Evolutionary conservation across 2,329 filamentous ascomycete genomes (phyloP).

Genomic region (Colletotrichum sansevieriae): DNA sequence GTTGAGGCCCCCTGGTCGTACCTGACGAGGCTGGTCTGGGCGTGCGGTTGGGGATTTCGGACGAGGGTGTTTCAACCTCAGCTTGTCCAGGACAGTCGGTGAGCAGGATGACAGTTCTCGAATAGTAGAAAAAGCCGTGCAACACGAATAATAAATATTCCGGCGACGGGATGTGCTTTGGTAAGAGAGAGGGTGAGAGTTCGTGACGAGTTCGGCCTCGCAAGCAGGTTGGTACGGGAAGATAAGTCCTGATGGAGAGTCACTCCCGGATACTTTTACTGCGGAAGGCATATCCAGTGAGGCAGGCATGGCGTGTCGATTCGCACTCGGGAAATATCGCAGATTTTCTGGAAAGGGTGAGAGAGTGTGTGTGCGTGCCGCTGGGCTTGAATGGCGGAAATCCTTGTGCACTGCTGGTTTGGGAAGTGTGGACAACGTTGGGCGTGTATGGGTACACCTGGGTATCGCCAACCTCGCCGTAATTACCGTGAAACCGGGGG

Average conservation of each 20-base stretch:
- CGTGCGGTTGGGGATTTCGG: conserved; percentile 24
- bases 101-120: background rate
- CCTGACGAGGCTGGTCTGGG: conserved; percentile 20
- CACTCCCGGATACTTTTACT: conserved; percentile 2
- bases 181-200: background rate
- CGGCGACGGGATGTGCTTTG: background rate
- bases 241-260: background rate
- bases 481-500: conserved; percentile 26
- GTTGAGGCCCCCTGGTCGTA: conserved; percentile 1
- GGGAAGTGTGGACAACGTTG: background rate
- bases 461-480: background rate
- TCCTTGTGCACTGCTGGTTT: conserved; percentile 28
- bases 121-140: background rate
- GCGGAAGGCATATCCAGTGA: conserved; percentile 1
- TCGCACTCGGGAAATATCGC: background rate
- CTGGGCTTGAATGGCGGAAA: conserved; percentile 26
- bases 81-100: conserved; percentile 12
- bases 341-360: too few species aligned
- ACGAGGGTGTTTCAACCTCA: conserved; percentile 38
- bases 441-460: conserved; percentile 31
- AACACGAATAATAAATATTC: too few species aligned
- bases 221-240: conserved; percentile 7
- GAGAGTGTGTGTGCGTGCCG: background rate
- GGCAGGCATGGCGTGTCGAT: conserved; percentile 2
- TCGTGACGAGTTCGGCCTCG: conserved; percentile 9